Percentiles rank a stretch among this genome's conserved stretches.
Conservation (phyloP, 2,329 filamentous ascomycete species). For the Alternaria burnsii region DNA sequence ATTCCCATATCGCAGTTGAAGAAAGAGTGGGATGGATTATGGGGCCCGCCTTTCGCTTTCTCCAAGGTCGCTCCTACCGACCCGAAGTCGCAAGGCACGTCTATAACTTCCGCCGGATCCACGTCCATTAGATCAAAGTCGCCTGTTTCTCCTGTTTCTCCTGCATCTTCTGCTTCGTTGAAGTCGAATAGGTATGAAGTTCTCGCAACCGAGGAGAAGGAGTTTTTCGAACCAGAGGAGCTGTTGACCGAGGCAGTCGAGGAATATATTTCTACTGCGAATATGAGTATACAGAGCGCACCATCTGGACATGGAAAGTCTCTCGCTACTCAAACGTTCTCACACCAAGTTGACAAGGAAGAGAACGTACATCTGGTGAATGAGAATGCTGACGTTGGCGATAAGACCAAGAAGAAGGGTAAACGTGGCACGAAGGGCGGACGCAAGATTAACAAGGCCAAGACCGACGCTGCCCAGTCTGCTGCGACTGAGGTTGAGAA, state of each 20-base stretch:
- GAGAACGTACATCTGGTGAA: neutral
- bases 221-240: neutral
- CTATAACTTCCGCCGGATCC: neutral
- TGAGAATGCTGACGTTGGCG: neutral
- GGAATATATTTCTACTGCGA: neutral
- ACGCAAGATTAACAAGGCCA: neutral
- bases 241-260: neutral
- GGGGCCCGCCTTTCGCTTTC: neutral
- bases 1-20: neutral
- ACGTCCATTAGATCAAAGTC: neutral
- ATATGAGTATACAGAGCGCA: neutral
- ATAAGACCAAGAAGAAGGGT: neutral
- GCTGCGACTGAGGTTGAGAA: no score
- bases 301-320: neutral
- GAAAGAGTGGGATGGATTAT: neutral
- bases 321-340: neutral
- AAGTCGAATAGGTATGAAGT: neutral
- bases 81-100: neutral
- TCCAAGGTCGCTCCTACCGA: neutral
- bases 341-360: neutral
- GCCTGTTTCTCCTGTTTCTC: neutral
- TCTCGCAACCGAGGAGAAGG: neutral
- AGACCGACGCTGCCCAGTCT: neutral
- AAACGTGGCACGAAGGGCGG: conserved; percentile 3
- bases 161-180: neutral